Percentiles rank a stretch among this genome's conserved stretches.
phyloP scores from a whole-genome alignment of 164 flowering plant genomes.

The Liriodendron chinense region DNA sequence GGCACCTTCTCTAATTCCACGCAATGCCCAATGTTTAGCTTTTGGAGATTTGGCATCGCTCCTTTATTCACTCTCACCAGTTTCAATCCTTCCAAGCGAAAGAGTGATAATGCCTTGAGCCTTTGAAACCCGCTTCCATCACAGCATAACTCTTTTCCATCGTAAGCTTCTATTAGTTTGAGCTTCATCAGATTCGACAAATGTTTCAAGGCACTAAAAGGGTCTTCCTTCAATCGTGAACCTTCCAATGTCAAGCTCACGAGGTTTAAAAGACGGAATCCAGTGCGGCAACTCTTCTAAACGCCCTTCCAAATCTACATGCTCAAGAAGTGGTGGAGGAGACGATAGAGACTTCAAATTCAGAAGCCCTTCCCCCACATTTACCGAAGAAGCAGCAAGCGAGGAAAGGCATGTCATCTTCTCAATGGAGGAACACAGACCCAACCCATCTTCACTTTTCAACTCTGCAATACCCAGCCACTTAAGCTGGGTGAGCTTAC shows the following conservation, averaged over 20 bases:
- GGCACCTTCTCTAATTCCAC: too few relatives aligned
- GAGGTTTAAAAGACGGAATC: slow-evolving; percentile 1
- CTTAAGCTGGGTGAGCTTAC: too few relatives aligned
- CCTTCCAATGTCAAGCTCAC: not conserved
- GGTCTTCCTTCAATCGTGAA: slow-evolving; percentile 6
- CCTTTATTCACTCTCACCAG: too few relatives aligned
- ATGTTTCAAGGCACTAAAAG: not conserved
- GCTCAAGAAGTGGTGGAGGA: not conserved
- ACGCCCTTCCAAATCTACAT: not conserved
- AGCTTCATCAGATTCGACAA: too few relatives aligned
- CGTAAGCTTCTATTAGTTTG: too few relatives aligned
- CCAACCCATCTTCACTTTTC: too few relatives aligned
- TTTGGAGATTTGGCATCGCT: too few relatives aligned
- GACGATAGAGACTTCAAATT: slow-evolving; percentile 1
- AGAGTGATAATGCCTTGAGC: not conserved
- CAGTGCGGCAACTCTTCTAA: too few relatives aligned
- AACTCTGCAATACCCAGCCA: too few relatives aligned
- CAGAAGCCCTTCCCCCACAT: not conserved
- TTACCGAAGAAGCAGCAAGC: not conserved
- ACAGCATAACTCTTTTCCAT: slow-evolving; percentile 6
- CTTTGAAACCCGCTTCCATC: not conserved
- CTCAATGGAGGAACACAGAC: too few relatives aligned
- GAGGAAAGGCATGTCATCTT: too few relatives aligned
- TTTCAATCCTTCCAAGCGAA: not conserved
- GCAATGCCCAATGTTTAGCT: too few relatives aligned